Evolutionary conservation across 306 rosid species (phyloP).

Genomic region (Begonia fuchsioides): DNA sequence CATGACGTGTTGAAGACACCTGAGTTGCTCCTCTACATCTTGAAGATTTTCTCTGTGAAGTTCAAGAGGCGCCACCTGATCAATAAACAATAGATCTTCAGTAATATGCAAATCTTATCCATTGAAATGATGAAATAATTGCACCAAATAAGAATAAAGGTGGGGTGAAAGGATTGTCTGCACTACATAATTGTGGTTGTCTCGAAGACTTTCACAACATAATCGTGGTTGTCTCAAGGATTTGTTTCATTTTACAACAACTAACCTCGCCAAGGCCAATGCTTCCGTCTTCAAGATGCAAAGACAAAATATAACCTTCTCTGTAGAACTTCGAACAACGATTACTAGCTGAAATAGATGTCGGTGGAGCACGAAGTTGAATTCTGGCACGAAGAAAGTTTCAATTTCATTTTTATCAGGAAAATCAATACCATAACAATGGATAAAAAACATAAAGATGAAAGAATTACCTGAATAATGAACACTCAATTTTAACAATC

Average conservation of each 20-base stretch:
- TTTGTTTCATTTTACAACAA: constrained; percentile 1
- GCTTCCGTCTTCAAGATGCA: constrained; percentile 76
- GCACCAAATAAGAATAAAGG: background rate
- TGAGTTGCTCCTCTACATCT: constrained; percentile 82
- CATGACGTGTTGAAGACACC: constrained; percentile 54
- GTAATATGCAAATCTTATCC: background rate
- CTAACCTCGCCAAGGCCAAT: constrained; percentile 91
- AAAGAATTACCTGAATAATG: constrained; percentile 48
- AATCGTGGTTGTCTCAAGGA: too few relatives aligned
- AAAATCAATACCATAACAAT: background rate
- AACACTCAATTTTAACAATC: constrained; percentile 43
- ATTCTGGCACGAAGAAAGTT: constrained; percentile 33
- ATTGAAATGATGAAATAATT: constrained; percentile 1
- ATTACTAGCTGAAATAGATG: constrained; percentile 26
- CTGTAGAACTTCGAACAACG: constrained; percentile 30
- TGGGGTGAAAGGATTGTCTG: background rate
- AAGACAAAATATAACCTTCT: constrained; percentile 71
- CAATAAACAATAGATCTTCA: constrained; percentile 10
- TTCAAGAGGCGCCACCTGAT: constrained; percentile 81
- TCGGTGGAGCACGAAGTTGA: constrained; percentile 57
- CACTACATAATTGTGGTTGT: background rate
- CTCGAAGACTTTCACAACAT: too few relatives aligned
- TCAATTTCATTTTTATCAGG: background rate
- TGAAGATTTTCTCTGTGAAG: constrained; percentile 46
- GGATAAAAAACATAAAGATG: constrained; percentile 8